phyloP scores from a whole-genome alignment of 2,329 filamentous ascomycete species.

The Hypoxylon sp. region DNA sequence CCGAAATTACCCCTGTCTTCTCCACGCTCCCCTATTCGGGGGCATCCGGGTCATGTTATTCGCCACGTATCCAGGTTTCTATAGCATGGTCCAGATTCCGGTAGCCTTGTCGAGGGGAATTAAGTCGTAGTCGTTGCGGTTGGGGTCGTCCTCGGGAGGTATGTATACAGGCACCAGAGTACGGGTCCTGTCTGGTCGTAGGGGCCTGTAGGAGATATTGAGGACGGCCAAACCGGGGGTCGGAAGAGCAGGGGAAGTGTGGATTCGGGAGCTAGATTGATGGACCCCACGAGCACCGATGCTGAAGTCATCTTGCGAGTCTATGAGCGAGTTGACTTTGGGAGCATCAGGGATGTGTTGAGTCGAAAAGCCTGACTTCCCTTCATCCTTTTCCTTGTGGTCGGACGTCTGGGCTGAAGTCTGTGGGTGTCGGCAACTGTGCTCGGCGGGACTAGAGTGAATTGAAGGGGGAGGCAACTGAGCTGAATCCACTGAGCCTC shows the following conservation, averaged over 20 bases:
- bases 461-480: no score
- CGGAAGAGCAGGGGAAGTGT: neutral
- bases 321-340: neutral
- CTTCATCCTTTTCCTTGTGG: neutral
- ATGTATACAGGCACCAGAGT: constrained; percentile 16
- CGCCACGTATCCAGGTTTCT: neutral
- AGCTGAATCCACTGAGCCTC: no score
- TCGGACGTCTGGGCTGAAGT: neutral
- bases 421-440: neutral
- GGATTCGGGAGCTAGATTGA: neutral
- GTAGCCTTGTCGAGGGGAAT: constrained; percentile 9
- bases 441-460: neutral
- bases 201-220: no score
- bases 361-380: neutral
- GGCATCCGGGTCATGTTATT: constrained; percentile 7
- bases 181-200: neutral
- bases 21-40: neutral
- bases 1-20: neutral
- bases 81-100: neutral
- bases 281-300: neutral
- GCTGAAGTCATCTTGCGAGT: neutral
- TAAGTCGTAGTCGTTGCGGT: constrained; percentile 5
- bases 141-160: constrained; percentile 24
- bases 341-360: neutral
- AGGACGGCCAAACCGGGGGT: neutral